Base-by-base conservation (phyloP, 345 rosid genomes). In the Firmiana major region DNA sequence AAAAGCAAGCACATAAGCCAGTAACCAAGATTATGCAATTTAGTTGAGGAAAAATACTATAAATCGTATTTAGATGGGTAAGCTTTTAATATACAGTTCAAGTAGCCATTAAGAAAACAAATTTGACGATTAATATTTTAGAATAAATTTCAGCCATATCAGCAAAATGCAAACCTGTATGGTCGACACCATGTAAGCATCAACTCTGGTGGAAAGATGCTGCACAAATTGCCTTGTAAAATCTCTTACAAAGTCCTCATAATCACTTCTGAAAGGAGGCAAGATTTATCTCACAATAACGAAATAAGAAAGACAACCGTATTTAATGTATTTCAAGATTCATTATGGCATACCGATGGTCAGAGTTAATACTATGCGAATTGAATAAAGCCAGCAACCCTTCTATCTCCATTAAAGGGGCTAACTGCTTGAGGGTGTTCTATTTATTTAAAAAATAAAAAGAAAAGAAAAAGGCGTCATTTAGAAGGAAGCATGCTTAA, bases 181-280 rank as follows among this genome's bases (percentile, higher is more conserved):
- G 75, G 89, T 83, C 73, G 97, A 87, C 65, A 89, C 97, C 91
- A 95, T 81, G 84, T 87, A 95, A 60, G 89, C 85, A 76, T 86
- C 95, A 36, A 93, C 87, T 81, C 98, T 88, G 73, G 92, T 85
- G 9, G 91, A 83, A 77, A 89, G 83, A 71, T 88, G 88, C 42
- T 84, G 95, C 73, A 85, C 74, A 55, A 93, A 82, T 71, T 84
- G 91, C 86, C 83, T 85, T 45, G 97, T 76, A 74, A 93, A 82
- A 76, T 93, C 97, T 84, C 99, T 87, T 59, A 95, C 83, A 64
- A 93, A 90, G 87, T 81, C 86, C 85, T 90, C 93, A 67, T 93
- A 95, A 80, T 89, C 93, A 38, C 81, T 87, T 74, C 98, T 95
- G 88, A 59, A 86, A 80, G 71, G 31, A 49, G 31, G 64, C 58